Base-by-base conservation (phyloP, 2,329 filamentous ascomycete genomes). In the Xylariaceae sp. region DNA sequence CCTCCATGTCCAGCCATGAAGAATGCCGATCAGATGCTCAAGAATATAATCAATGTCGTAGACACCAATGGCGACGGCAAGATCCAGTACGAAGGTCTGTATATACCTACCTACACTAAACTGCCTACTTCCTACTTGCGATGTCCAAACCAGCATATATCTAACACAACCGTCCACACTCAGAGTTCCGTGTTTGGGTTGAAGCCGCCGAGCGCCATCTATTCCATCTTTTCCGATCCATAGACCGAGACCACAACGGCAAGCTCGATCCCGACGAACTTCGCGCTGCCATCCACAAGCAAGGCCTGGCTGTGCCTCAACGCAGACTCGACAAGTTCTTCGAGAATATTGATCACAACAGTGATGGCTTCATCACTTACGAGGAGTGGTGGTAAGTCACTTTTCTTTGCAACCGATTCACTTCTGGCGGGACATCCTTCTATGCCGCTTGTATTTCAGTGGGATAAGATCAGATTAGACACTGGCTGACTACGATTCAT, bases 131-230 rank as follows among this genome's bases (percentile, higher is more conserved):
- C 40, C 40, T 27, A 8, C 16, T 11, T 22, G 16, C 12, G 23
- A 40, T 34, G 23, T 16, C 23, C 29, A 40, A 34, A 36, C 42
- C 37, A 48, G 34, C 37, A 51, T 54, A 32, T 48, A 44, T 41
- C 25, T 45, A 37, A 52, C n/a, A n/a, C n/a, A n/a, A n/a, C n/a
- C n/a, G n/a, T n/a, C n/a, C n/a, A n/a, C 23, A n/a, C 14, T 20
- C 25, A 93, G 93, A 98, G 72, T 98, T 98, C 63, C 85, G 84
- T 54, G 77, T 75, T 34, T 97, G 97, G 62, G 89, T 97, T 62
- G 80, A 91, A 60, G 79, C 87, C 48, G 90, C 93, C 34, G 93
- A 98, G 67, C 79, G 79, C 49, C 85, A 96, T 65, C 80, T 98
- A 11, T 84, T 81, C 66, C 67, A 77, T 43, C 80, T 98, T 19